Conservation (phyloP, 257 asterid genomes). For the Lycium barbarum region DNA sequence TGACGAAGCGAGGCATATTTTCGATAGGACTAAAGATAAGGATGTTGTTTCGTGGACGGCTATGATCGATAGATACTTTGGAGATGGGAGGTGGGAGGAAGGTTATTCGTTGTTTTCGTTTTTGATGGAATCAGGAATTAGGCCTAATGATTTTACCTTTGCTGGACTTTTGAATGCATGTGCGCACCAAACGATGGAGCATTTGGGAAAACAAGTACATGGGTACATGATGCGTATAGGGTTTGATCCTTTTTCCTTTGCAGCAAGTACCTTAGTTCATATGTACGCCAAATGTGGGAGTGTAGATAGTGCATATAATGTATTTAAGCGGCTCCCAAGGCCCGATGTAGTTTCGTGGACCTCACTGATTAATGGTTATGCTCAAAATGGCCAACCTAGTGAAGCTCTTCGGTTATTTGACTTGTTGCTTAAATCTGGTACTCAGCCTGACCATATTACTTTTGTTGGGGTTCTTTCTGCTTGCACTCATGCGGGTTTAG, state of each 20-base stretch:
- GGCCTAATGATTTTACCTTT: slow-evolving; percentile 73
- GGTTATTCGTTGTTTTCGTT: slow-evolving; percentile 62
- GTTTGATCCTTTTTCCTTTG: slow-evolving; percentile 66
- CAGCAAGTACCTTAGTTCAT: slow-evolving; percentile 79
- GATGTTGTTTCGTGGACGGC: slow-evolving; percentile 81
- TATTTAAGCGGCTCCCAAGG: slow-evolving; percentile 52
- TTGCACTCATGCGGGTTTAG: slow-evolving; percentile 69
- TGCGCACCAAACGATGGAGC: slow-evolving; percentile 62
- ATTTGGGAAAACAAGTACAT: slow-evolving; percentile 70
- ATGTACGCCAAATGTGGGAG: slow-evolving; percentile 80
- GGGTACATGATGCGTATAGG: slow-evolving; percentile 66
- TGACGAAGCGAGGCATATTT: slow-evolving; percentile 67
- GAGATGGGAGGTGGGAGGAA: slow-evolving; percentile 71
- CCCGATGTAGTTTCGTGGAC: slow-evolving; percentile 83
- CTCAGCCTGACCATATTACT: slow-evolving; percentile 65
- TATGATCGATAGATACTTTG: slow-evolving; percentile 76
- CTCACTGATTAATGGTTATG: slow-evolving; percentile 74
- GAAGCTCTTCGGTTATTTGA: slow-evolving; percentile 68
- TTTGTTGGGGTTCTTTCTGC: slow-evolving; percentile 82
- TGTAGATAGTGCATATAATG: slow-evolving; percentile 56
- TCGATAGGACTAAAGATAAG: slow-evolving; percentile 61
- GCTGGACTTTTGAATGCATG: slow-evolving; percentile 71
- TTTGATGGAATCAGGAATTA: slow-evolving; percentile 50
- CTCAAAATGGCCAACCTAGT: slow-evolving; percentile 66
- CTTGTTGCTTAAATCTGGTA: slow-evolving; percentile 52